Base-by-base conservation (phyloP, 2,329 filamentous ascomycete species). In the Sarocladium kiliense region DNA sequence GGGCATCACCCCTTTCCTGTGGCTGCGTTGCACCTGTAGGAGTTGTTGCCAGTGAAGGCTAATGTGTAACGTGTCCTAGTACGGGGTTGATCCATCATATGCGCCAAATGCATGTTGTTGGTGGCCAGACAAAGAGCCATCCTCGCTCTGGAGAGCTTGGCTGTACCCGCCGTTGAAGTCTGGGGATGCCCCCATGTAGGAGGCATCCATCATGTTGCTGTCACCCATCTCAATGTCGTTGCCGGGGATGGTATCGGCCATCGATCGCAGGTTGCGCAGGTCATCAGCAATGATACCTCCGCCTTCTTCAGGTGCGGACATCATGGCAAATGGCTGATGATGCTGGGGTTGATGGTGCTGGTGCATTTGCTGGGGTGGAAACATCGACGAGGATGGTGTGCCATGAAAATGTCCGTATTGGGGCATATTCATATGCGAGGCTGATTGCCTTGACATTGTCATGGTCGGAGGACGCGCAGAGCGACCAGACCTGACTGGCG, bases 221-320 rank as follows among this genome's bases (percentile, higher is more conserved):
- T 72, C 70, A 9, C 59, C 57, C 70, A 72, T 72, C 27, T 69
- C 64, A n/a, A 72, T 63, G 34, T 72, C 68, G 21, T 30, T 47
- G 9, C 23, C 34, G 18, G 63, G 58, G n/a, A 70, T 67, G 5
- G 65, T 56, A 34, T 62, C 59, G 3, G 69, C 60, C 61, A 72
- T 66, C 36, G 63, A 64, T 26, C 67, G 62, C n/a, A 72, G 60
- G 41, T 65, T 71, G 25, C 67, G 64, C 39, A 71, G 58, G 47
- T 71, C 70, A 45, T 72, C 70, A 2, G 68, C 65, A n/a, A 72
- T 69, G 56, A 72, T 70, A 12, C 68, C 67, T 1, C 66, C 64
- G 6, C 65, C 66, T 2, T 66, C 63, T 6, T 57, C 61, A 16
- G 63, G 59, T 37, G 64, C 61, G 21, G 61, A 44, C 63, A 66